These are phyloP conservation scores for Ceratocystis alfenasii DNA, from an alignment of 2,329 filamentous ascomycete genomes.

Conservation along the genomic window DNA sequence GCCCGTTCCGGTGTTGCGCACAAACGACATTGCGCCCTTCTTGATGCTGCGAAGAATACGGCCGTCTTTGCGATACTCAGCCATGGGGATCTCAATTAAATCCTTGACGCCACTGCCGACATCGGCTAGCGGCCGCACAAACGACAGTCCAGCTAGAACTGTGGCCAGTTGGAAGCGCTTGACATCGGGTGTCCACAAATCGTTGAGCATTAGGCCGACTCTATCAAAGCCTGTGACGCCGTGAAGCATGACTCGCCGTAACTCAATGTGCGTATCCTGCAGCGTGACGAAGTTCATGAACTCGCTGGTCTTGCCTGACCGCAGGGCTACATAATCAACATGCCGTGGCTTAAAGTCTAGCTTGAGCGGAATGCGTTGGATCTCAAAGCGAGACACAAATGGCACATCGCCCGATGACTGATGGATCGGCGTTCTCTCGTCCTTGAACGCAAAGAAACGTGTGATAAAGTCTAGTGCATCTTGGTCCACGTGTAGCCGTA, in stretches of 20 bases:
- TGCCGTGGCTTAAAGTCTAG: conserved; percentile 95
- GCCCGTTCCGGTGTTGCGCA: conserved; percentile 84
- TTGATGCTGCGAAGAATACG: conserved; percentile 82
- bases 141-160: conserved; percentile 77
- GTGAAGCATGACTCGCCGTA: conserved; percentile 84
- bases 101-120: conserved; percentile 79
- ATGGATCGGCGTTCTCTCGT: conserved; percentile 49
- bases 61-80: conserved; percentile 88
- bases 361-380: conserved; percentile 70
- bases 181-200: conserved; percentile 93
- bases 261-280: conserved; percentile 73
- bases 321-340: conserved; percentile 87
- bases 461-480: conserved; percentile 95
- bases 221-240: conserved; percentile 84
- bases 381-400: conserved; percentile 81
- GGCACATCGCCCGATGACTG: conserved; percentile 58
- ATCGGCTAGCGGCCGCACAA: conserved; percentile 81
- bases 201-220: conserved; percentile 78
- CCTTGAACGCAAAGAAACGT: conserved; percentile 95
- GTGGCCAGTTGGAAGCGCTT: conserved; percentile 77
- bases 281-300: conserved; percentile 98
- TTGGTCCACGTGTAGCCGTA: conserved; percentile 90
- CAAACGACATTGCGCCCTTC: conserved; percentile 82
- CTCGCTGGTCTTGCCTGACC: conserved; percentile 87
- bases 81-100: conserved; percentile 77